Conservation (phyloP, 257 asterid species). For the Fraxinus anomala region DNA sequence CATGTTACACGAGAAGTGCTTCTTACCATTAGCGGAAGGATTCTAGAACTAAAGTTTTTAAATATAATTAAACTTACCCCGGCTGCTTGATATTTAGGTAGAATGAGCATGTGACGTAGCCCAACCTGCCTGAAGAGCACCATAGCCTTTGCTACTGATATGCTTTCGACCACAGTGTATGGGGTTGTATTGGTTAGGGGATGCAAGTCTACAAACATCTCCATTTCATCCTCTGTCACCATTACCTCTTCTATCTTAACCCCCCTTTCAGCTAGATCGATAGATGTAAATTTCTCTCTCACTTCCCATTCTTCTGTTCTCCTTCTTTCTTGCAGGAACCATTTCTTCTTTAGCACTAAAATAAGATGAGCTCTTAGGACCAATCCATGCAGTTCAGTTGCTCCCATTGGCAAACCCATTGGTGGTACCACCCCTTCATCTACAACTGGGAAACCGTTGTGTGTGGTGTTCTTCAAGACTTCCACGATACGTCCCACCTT, state of each 20-base stretch:
- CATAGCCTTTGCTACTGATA: conserved; percentile 87
- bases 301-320: conserved; percentile 84
- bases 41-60: not conserved
- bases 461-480: conserved; percentile 71
- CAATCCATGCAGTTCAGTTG: conserved; percentile 68
- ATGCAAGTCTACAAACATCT: conserved; percentile 80
- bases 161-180: conserved; percentile 66
- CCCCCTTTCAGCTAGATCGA: conserved; percentile 72
- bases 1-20: not conserved
- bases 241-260: conserved; percentile 64
- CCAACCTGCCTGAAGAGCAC: conserved; percentile 83
- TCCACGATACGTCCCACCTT: conserved; percentile 73
- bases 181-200: conserved; percentile 79
- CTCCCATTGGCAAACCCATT: conserved; percentile 36
- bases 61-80: conserved; percentile 52
- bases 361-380: conserved; percentile 76
- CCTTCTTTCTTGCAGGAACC: conserved; percentile 70
- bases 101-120: conserved; percentile 81
- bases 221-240: conserved; percentile 69
- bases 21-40: not conserved
- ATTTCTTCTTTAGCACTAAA: conserved; percentile 70
- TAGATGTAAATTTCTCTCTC: conserved; percentile 65
- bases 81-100: conserved; percentile 75
- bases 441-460: conserved; percentile 81
- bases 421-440: conserved; percentile 50